Evolutionary conservation across 208 protist species (phyloP), one percentile per base, ranked within the genome.

Genomic region (Acanthamoeba healyi): DNA sequence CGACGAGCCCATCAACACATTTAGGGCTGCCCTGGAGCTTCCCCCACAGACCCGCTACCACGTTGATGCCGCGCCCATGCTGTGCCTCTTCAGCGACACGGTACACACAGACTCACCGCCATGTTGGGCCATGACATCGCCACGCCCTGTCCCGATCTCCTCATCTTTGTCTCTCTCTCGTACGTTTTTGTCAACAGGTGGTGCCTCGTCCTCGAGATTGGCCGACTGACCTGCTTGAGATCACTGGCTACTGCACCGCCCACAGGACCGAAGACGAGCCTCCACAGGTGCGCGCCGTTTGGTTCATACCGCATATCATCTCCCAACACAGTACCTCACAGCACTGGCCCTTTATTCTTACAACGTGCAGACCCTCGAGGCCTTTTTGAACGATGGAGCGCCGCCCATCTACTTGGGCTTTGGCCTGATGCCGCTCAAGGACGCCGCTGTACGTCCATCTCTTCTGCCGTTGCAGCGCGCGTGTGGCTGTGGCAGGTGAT

Each of bases 371-470:
- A 36, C 42, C 5, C 70, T 79, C 32, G 70, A 79, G 24, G 24
- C 70, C 12, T 79, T 79, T 34, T 79, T 79, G 70, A 24, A 38
- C 17, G 70, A 46, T 15, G 70, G 38, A 7, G 70, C 22, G 58
- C 58, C 70, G 32, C 70, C 70, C 32, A 34, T 79, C 38, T 79
- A 79, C 70, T 19, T 79, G 70, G 70, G 70, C 70, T 79, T 79
- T 26, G 70, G 70, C 14, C 24, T 46, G 17, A 46, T 79, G 70
- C 70, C 70, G 6, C n/a, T 79, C 70, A 79, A n/a, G 29, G n/a
- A 79, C 24, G 36, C 70, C 22, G 70, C 38, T 24, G 70, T 79
- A 79, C 70, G 70, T 17, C n/a, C 12, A 19, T 22, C 0, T 17
- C 1, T 5, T 0, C 58, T 67, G 63, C n/a, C 63, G 7, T 72